A percentile compares a stretch with the other conserved stretches of the same genome.
Evolutionary conservation across 768 basidiomycete species (phyloP).

Genomic region (Mycena alexandri): DNA sequence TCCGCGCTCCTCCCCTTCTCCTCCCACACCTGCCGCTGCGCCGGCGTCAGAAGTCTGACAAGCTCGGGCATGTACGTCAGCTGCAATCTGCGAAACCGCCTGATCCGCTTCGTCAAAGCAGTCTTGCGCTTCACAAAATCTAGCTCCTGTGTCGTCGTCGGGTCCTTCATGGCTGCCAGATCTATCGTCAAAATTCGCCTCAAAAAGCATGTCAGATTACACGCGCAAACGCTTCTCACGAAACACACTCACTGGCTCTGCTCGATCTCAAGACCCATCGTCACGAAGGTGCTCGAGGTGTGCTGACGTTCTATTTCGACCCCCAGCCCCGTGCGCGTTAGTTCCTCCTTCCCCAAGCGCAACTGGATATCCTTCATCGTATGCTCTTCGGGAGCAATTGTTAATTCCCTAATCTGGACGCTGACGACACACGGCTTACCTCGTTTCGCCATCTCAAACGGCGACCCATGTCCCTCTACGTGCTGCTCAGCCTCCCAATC

Average conservation of each 20-base stretch:
- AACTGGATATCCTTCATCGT: conserved; percentile 1
- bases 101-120: conserved; percentile 1
- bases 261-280: conserved; percentile 11
- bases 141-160: neutral
- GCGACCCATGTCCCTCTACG: no score
- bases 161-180: neutral
- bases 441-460: no score
- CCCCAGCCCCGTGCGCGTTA: neutral
- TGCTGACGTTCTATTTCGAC: neutral
- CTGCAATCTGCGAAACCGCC: conserved; percentile 2
- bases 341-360: neutral
- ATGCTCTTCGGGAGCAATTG: no score
- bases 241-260: conserved; percentile 1
- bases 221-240: neutral
- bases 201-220: neutral
- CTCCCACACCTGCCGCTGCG: neutral
- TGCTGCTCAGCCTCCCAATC: conserved; percentile 12
- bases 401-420: no score
- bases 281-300: conserved; percentile 1
- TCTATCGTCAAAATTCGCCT: conserved; percentile 5
- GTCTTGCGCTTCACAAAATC: no score
- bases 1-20: neutral
- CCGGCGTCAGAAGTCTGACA: neutral
- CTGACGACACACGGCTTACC: neutral
- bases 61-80: conserved; percentile 9